These are phyloP conservation scores for Fusarium udum DNA, from an alignment of 2,329 filamentous ascomycete species.

Conservation along the genomic window DNA sequence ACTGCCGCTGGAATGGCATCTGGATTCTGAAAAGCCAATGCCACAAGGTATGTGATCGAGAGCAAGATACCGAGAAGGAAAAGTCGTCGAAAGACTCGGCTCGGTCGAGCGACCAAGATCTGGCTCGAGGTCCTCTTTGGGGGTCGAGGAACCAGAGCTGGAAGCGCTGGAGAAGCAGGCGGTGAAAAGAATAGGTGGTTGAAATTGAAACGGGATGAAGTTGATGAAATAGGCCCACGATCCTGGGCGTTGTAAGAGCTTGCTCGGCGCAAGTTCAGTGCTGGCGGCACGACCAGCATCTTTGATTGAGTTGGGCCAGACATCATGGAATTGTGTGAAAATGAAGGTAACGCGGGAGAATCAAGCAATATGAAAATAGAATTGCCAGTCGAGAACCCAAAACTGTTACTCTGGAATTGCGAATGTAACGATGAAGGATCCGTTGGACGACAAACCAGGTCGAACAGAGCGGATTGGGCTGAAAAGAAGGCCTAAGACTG, in stretches of 20 bases:
- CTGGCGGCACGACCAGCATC: constrained; percentile 63
- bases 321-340: constrained; percentile 46
- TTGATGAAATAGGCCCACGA: constrained; percentile 65
- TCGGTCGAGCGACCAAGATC: constrained; percentile 59
- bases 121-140: constrained; percentile 65
- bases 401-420: constrained; percentile 27
- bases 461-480: constrained; percentile 6
- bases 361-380: constrained; percentile 33
- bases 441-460: constrained; percentile 11
- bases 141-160: constrained; percentile 71
- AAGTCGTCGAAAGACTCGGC: constrained; percentile 65
- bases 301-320: constrained; percentile 57
- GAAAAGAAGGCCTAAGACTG: constrained; percentile 25
- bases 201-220: constrained; percentile 71
- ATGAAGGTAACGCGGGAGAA: background rate
- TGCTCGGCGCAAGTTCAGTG: constrained; percentile 67
- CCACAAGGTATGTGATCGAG: constrained; percentile 60
- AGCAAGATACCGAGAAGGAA: constrained; percentile 63
- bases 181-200: constrained; percentile 73
- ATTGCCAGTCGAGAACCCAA: constrained; percentile 29
- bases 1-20: constrained; percentile 43
- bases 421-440: constrained; percentile 1
- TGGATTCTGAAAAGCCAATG: constrained; percentile 42
- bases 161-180: constrained; percentile 77
- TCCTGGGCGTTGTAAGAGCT: constrained; percentile 67